phyloP scores from a whole-genome alignment of 192 early-diverging fungal species.

The Entomortierella beljakovae region DNA sequence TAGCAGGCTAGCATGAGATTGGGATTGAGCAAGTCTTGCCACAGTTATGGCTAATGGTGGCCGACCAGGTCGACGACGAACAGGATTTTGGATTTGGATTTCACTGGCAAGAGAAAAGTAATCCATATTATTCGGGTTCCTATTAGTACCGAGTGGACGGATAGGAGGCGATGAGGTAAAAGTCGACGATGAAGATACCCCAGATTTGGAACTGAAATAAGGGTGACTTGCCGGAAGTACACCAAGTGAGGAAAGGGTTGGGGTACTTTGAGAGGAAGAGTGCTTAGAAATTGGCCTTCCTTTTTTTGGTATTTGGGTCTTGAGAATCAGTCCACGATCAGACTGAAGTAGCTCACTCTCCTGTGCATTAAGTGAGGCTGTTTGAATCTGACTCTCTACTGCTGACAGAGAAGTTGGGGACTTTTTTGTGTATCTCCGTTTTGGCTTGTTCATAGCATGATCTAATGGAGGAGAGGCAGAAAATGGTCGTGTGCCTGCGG shows the following conservation, averaged over 20 bases:
- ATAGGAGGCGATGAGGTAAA: neutral
- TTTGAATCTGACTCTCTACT: neutral
- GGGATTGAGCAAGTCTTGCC: slow-evolving; percentile 25
- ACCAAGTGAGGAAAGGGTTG: slow-evolving; percentile 34
- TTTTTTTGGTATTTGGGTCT: slow-evolving; percentile 53
- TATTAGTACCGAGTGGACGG: neutral
- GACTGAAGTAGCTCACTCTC: slow-evolving; percentile 18
- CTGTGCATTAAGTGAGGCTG: neutral
- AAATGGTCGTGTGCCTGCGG: no score
- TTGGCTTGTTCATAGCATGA: slow-evolving; percentile 7
- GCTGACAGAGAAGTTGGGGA: neutral
- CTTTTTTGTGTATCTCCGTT: slow-evolving; percentile 40
- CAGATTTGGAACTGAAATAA: slow-evolving; percentile 20
- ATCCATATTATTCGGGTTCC: neutral
- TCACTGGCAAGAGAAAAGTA: neutral
- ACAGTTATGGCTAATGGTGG: slow-evolving; percentile 15
- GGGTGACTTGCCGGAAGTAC: slow-evolving; percentile 25
- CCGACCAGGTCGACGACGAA: slow-evolving; percentile 24
- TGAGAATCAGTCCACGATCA: slow-evolving; percentile 44
- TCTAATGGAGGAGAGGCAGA: slow-evolving; percentile 7
- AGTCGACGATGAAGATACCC: neutral
- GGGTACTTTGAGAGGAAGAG: slow-evolving; percentile 19
- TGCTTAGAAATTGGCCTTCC: slow-evolving; percentile 47
- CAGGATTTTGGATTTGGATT: neutral
- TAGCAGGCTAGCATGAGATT: slow-evolving; percentile 18